phyloP scores from a whole-genome alignment of 768 basidiomycete species.

The Collybia sordida region DNA sequence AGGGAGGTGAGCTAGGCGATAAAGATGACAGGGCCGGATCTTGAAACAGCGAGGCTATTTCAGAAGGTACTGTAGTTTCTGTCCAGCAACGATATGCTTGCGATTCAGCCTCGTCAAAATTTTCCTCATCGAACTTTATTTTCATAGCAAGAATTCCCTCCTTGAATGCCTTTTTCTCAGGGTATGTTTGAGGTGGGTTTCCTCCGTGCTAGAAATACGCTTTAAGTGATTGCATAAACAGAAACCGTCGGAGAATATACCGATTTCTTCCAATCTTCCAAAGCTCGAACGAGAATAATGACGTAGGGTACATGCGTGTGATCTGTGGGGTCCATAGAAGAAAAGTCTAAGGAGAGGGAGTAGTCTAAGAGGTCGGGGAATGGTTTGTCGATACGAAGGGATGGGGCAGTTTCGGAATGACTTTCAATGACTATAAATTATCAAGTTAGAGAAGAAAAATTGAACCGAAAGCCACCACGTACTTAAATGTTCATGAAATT shows the following conservation, averaged over 20 bases:
- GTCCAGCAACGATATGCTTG: constrained; percentile 86
- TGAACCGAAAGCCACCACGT: constrained; percentile 4
- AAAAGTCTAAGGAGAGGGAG: constrained; percentile 69
- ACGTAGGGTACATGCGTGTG: constrained; percentile 92
- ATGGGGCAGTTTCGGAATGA: constrained; percentile 74
- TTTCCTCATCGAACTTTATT: constrained; percentile 87
- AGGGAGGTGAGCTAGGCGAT: constrained; percentile 53
- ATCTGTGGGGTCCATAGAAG: constrained; percentile 81
- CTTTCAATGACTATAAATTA: constrained; percentile 76
- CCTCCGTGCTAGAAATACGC: constrained; percentile 58
- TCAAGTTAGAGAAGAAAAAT: not conserved
- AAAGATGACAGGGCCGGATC: constrained; percentile 50
- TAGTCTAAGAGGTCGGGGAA: constrained; percentile 82
- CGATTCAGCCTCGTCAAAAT: constrained; percentile 91
- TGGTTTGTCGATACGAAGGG: constrained; percentile 83
- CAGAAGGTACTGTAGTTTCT: constrained; percentile 58
- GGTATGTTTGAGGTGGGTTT: constrained; percentile 51
- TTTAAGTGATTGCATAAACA: not conserved
- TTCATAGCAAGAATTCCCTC: constrained; percentile 58
- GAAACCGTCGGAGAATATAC: constrained; percentile 39
- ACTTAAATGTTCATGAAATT: constrained; percentile 88
- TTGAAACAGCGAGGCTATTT: constrained; percentile 62
- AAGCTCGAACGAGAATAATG: constrained; percentile 78
- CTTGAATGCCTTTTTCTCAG: constrained; percentile 82
- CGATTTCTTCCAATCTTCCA: constrained; percentile 79